Base-by-base conservation (phyloP, 116 monocot species). In the Trichopus zeylanicus region DNA sequence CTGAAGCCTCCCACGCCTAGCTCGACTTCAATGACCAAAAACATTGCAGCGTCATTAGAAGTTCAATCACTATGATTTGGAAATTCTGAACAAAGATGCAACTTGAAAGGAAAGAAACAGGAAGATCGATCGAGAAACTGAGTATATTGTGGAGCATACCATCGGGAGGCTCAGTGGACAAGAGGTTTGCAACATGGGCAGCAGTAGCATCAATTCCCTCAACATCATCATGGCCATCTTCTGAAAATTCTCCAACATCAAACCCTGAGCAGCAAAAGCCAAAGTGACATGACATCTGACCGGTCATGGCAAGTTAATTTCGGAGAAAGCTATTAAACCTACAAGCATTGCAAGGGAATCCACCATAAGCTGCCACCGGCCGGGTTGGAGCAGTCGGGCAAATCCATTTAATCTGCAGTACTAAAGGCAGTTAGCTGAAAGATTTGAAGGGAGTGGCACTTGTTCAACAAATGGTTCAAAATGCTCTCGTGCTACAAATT, bases 171-270 rank as follows among this genome's bases (percentile, higher is more conserved):
- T 98, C 97, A 2, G 97, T 73, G 46, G 97, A 91, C 51, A 98
- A 60, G 3, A 98, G 75, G 37, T 86, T 90, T 62, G 86, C 90
- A 20, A 95, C 84, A 77, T 95, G 90, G 29, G 90, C 70, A 52
- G 87, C 90, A 61, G 95, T 81, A 51, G 83, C 76, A 80, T 95
- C 95, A 64, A 95, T 55, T n/a, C 95, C 95, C 78, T 87, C 87
- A 32, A 79, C 67, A 74, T 95, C 95, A 72, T 76, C 81, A 67
- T 81, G 77, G 34, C 75, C 87, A 38, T 90, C 90, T 69, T 90
- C 90, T 52, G 90, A 83, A 27, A 95, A 58, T n/a, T 95, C 90
- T 29, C 70, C 69, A 27, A 95, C 95, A 77, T 95, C 87, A 87
- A 89, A 95, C 95, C 95, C 95, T 95, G 51, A 55, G 67, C 23